phyloP scores from a whole-genome alignment of 2,329 filamentous ascomycete genomes.

The Aspergillus glaucus region DNA sequence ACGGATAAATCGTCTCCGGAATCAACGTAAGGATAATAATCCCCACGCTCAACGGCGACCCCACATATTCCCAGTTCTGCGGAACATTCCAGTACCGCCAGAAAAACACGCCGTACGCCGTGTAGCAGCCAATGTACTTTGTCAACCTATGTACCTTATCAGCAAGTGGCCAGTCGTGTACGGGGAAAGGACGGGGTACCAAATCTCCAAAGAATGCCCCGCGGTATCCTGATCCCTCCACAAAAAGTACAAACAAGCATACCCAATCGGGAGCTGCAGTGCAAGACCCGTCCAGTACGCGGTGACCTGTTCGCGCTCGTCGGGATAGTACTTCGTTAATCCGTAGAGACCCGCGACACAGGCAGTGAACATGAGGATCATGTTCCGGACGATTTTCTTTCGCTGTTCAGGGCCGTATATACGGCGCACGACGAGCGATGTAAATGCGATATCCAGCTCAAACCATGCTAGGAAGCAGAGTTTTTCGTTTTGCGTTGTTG shows the following conservation, averaged over 20 bases:
- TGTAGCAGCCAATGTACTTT: constrained; percentile 14
- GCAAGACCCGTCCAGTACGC: constrained; percentile 17
- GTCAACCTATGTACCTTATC: constrained; percentile 7
- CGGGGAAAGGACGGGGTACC: constrained; percentile 4
- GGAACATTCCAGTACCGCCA: constrained; percentile 16
- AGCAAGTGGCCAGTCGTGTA: neutral
- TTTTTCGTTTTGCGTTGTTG: constrained; percentile 8
- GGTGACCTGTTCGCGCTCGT: constrained; percentile 15
- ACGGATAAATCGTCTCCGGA: constrained; percentile 16
- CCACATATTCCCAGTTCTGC: constrained; percentile 16
- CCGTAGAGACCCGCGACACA: constrained; percentile 2
- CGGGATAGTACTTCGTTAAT: constrained; percentile 8
- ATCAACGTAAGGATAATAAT: constrained; percentile 13
- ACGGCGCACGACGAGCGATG: constrained; percentile 4
- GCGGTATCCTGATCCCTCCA: constrained; percentile 7
- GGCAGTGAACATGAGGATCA: constrained; percentile 5
- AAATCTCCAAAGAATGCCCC: constrained; percentile 15
- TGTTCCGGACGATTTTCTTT: constrained; percentile 3
- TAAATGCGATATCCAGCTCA: constrained; percentile 10
- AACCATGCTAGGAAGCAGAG: constrained; percentile 14
- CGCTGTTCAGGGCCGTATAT: constrained; percentile 5
- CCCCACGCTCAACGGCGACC: constrained; percentile 12
- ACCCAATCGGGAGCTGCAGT: constrained; percentile 15
- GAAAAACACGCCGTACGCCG: constrained; percentile 15
- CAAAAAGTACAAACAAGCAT: constrained; percentile 9